Percentiles rank a stretch among this genome's conserved stretches.
Evolutionary conservation across 495 filamentous ascomycete species (phyloP).

Genomic region (Platismatia glauca): DNA sequence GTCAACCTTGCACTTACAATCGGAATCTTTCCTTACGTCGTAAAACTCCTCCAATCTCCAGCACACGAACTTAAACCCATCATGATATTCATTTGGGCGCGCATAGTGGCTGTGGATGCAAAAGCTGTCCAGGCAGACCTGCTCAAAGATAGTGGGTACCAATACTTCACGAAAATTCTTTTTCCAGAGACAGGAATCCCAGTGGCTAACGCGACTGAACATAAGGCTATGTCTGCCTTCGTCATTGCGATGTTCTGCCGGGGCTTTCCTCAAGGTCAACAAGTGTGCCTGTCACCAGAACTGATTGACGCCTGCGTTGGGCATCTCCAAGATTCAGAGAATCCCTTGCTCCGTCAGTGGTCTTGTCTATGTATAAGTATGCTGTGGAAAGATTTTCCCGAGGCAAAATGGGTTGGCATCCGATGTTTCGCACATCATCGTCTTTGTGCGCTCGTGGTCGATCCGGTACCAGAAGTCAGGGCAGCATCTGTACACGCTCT

Average conservation of each 20-base stretch:
- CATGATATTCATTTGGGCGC: constrained; percentile 99
- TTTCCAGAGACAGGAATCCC: constrained; percentile 75
- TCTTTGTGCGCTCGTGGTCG: constrained; percentile 71
- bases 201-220: constrained; percentile 76
- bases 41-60: constrained; percentile 91
- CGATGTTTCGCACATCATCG: constrained; percentile 67
- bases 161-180: constrained; percentile 88
- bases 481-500: constrained; percentile 88
- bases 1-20: constrained; percentile 94
- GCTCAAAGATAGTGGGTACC: constrained; percentile 91
- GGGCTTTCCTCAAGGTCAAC: constrained; percentile 80
- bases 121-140: constrained; percentile 78
- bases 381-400: constrained; percentile 81
- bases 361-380: constrained; percentile 93
- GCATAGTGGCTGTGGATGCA: constrained; percentile 86
- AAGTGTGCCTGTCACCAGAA: constrained; percentile 70
- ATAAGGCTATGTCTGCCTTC: constrained; percentile 98
- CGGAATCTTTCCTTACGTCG: constrained; percentile 95
- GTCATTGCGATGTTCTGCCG: constrained; percentile 96
- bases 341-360: constrained; percentile 88
- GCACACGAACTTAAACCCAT: constrained; percentile 92
- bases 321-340: constrained; percentile 75
- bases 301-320: constrained; percentile 75
- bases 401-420: constrained; percentile 92
- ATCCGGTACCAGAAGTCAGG: constrained; percentile 88